Conservation (phyloP, 129 eudicot species). For the Artemisia annua region DNA sequence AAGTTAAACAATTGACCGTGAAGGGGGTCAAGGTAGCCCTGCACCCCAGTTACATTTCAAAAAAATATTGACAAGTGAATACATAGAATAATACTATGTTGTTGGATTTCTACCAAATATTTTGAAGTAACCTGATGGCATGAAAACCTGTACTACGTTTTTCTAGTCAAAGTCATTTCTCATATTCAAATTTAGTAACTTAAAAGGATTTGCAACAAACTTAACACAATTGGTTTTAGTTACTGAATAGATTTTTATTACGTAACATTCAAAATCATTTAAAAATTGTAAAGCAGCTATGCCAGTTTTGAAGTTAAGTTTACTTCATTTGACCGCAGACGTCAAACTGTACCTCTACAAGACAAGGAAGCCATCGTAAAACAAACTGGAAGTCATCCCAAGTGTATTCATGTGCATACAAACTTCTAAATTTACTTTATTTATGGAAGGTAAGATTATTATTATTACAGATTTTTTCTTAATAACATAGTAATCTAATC, state of each 20-base stretch:
- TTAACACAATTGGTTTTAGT: neutral
- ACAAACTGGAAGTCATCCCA: too few relatives aligned
- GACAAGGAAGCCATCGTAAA: too few relatives aligned
- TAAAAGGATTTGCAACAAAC: neutral
- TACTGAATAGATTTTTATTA: neutral
- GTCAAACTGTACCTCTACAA: constrained; percentile 7
- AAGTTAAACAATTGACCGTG: neutral
- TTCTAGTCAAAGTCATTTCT: constrained; percentile 13
- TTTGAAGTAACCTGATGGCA: neutral
- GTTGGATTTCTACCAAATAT: too few relatives aligned
- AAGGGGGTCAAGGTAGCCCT: too few relatives aligned
- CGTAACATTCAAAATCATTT: neutral
- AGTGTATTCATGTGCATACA: too few relatives aligned
- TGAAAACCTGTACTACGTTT: constrained; percentile 5
- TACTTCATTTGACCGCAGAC: constrained; percentile 21
- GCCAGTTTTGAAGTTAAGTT: constrained; percentile 11
- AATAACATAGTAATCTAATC: too few relatives aligned
- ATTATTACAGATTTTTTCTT: too few relatives aligned
- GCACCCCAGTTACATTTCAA: too few relatives aligned
- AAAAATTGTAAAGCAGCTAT: neutral
- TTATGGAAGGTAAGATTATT: too few relatives aligned
- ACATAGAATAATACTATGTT: too few relatives aligned
- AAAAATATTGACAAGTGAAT: too few relatives aligned
- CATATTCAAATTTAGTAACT: neutral
- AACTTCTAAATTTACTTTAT: too few relatives aligned